These are phyloP conservation scores for Henckelia pumila DNA, from an alignment of 257 asterid species.

Conservation along the genomic window DNA sequence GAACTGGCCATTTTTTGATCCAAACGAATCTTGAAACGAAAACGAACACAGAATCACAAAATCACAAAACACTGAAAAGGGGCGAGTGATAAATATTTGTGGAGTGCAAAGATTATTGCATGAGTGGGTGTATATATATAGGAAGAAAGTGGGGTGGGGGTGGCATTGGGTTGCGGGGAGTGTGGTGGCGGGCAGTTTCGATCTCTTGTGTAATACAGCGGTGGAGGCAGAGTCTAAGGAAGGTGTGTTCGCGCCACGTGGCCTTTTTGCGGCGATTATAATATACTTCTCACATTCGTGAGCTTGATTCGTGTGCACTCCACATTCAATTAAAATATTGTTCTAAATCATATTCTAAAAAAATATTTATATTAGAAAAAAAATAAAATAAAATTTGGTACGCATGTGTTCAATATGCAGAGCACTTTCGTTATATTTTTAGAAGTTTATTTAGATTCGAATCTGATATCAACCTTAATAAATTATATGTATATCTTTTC, in stretches of 20 bases:
- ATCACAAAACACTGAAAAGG: neutral
- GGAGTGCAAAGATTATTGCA: neutral
- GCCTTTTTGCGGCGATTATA: neutral
- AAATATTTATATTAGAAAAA: no score
- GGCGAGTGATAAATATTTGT: neutral
- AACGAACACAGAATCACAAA: neutral
- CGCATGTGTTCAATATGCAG: no score
- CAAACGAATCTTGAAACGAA: neutral
- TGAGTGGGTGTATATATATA: neutral
- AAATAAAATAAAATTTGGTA: no score
- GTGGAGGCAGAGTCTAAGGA: neutral
- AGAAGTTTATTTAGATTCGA: no score
- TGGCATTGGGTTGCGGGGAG: neutral
- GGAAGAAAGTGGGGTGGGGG: neutral
- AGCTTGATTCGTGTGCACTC: neutral
- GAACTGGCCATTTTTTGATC: constrained; percentile 36
- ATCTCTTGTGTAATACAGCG: neutral
- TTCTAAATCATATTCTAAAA: no score
- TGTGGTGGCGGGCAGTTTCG: neutral
- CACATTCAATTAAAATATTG: neutral
- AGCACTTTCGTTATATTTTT: no score
- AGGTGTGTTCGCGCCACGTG: neutral
- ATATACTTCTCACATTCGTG: neutral
- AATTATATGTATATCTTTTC: no score
- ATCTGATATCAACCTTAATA: no score